A percentile compares a stretch with the other conserved stretches of the same genome.
Conservation (phyloP, 805 yeast species). For the Candida nanaspora region DNA sequence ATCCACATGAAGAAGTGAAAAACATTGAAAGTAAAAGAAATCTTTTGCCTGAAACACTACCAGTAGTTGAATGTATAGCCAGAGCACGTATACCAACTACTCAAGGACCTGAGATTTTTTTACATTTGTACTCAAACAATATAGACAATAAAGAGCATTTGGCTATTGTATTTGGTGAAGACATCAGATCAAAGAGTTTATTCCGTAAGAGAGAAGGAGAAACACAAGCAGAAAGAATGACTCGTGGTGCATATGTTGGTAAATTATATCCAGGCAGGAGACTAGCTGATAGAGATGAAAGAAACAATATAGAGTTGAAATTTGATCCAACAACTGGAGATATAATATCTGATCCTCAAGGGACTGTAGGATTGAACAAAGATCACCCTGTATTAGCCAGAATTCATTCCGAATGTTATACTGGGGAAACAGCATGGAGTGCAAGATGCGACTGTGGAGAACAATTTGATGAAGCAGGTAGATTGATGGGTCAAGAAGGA, state of each 20-base stretch:
- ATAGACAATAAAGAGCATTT: slow-evolving; percentile 89
- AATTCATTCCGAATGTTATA: slow-evolving; percentile 95
- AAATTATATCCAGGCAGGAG: slow-evolving; percentile 80
- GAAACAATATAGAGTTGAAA: slow-evolving; percentile 27
- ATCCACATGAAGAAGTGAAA: slow-evolving; percentile 4
- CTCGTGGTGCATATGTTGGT: slow-evolving; percentile 97
- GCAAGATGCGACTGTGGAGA: slow-evolving; percentile 99
- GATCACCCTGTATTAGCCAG: slow-evolving; percentile 61
- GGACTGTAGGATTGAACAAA: slow-evolving; percentile 15
- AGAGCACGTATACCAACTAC: slow-evolving; percentile 97
- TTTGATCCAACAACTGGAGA: slow-evolving; percentile 37
- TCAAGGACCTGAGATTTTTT: slow-evolving; percentile 86
- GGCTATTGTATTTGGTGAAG: slow-evolving; percentile 95
- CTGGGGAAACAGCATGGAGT: slow-evolving; percentile 99
- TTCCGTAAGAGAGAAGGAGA: slow-evolving; percentile 60
- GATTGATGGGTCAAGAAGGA: slow-evolving; percentile 80
- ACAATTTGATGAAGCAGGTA: slow-evolving; percentile 96
- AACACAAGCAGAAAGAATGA: slow-evolving; percentile 89
- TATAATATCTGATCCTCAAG: slow-evolving; percentile 18
- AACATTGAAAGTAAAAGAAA: slow-evolving; percentile 21
- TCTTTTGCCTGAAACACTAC: slow-evolving; percentile 50
- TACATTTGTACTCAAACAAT: slow-evolving; percentile 83
- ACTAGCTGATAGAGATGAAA: slow-evolving; percentile 56
- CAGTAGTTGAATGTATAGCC: slow-evolving; percentile 79
- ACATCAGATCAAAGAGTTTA: slow-evolving; percentile 70